Percentiles rank a stretch among this genome's conserved stretches.
Evolutionary conservation across 306 rosid genomes (phyloP).

Genomic region (Castanea sativa): DNA sequence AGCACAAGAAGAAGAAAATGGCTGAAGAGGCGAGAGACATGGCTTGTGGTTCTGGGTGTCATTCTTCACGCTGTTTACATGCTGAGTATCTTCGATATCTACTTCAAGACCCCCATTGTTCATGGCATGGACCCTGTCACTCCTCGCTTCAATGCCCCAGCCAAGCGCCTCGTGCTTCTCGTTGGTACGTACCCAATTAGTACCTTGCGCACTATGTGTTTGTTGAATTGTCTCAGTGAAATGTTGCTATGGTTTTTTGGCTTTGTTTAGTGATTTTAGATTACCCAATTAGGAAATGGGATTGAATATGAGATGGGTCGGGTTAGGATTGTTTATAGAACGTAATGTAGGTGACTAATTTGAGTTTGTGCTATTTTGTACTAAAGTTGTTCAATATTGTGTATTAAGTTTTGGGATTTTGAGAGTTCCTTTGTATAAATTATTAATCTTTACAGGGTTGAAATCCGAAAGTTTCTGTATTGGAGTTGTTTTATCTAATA

Average conservation of each 20-base stretch:
- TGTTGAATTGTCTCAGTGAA: slow-evolving; percentile 20
- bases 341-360: background rate
- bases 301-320: background rate
- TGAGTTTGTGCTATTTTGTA: background rate
- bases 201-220: slow-evolving; percentile 28
- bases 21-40: slow-evolving; percentile 62
- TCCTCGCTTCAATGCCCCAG: slow-evolving; percentile 79
- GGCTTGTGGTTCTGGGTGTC: slow-evolving; percentile 77
- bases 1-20: slow-evolving; percentile 32
- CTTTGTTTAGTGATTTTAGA: background rate
- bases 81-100: slow-evolving; percentile 90
- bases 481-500: background rate
- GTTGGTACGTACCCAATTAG: slow-evolving; percentile 42
- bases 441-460: background rate
- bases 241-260: background rate
- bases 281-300: background rate
- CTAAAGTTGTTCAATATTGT: background rate
- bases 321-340: background rate
- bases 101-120: slow-evolving; percentile 82
- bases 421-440: background rate
- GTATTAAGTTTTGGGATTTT: background rate
- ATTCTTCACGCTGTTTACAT: slow-evolving; percentile 81
- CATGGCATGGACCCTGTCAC: slow-evolving; percentile 69
- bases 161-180: slow-evolving; percentile 71
- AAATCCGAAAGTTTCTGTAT: background rate